These are phyloP conservation scores for Eimeria sp. DNA, from an alignment of 169 alveolate genomes.

Conservation along the genomic window DNA sequence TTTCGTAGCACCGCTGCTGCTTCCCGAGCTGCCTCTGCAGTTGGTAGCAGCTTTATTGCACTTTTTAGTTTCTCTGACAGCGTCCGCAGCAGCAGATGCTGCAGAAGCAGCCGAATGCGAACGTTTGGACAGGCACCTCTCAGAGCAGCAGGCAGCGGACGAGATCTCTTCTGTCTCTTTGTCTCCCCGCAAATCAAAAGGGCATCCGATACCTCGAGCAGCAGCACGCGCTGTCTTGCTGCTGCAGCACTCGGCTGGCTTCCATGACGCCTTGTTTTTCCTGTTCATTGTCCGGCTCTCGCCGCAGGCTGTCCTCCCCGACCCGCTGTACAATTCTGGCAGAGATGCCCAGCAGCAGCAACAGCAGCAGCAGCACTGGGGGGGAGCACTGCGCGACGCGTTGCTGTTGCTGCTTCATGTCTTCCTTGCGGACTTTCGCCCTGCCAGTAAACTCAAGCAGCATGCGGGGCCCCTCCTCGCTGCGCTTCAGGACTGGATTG, in stretches of 20 bases:
- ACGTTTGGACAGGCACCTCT: not conserved
- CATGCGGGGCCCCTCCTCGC: conserved; percentile 15
- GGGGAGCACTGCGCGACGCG: conserved; percentile 48
- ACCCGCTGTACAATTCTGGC: not conserved
- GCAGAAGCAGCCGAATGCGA: not conserved
- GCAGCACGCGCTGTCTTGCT: conserved; percentile 14
- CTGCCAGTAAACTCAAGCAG: conserved; percentile 33
- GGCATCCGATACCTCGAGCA: not conserved
- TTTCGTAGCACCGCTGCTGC: conserved; percentile 60
- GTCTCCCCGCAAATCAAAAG: not conserved
- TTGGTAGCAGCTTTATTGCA: conserved; percentile 41
- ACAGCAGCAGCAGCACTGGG: conserved; percentile 26
- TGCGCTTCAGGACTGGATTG: conserved; percentile 17
- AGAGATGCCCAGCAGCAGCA: conserved; percentile 54
- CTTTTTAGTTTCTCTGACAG: conserved; percentile 25
- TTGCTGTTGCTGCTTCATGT: conserved; percentile 35
- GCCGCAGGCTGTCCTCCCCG: conserved; percentile 12
- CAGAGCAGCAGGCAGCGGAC: not conserved
- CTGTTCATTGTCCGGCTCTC: conserved; percentile 50
- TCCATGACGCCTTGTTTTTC: conserved; percentile 10
- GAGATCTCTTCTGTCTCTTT: not conserved
- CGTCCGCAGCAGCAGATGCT: conserved; percentile 17
- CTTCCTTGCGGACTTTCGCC: conserved; percentile 30
- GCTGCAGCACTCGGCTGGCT: conserved; percentile 47
- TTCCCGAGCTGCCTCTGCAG: conserved; percentile 64